Conservation (phyloP, 2,329 filamentous ascomycete genomes). For the Penicillium sp. region DNA sequence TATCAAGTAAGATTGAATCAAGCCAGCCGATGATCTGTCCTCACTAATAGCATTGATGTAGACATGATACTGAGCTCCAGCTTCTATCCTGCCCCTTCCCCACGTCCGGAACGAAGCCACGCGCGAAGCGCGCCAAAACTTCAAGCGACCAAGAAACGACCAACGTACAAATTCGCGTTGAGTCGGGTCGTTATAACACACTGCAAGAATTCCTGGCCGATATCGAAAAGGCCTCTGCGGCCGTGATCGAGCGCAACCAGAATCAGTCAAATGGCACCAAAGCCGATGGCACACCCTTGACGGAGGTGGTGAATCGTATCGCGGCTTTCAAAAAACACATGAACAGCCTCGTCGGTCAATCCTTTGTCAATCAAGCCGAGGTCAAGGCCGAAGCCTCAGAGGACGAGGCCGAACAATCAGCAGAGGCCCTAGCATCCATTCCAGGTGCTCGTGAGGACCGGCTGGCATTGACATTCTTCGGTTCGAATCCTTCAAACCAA, state of each 20-base stretch:
- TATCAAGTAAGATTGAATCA: conserved; percentile 34
- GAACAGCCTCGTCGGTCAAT: conserved; percentile 64
- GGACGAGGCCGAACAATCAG: conserved; percentile 41
- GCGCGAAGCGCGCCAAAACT: conserved; percentile 49
- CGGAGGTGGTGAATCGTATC: conserved; percentile 51
- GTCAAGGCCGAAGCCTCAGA: conserved; percentile 41
- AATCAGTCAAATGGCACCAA: conserved; percentile 33
- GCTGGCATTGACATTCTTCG: conserved; percentile 74
- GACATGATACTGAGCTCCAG: conserved; percentile 50
- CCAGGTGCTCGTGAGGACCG: conserved; percentile 54
- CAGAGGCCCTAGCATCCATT: conserved; percentile 39
- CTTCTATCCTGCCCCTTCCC: conserved; percentile 47
- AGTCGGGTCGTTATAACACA: conserved; percentile 43
- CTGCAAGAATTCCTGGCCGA: conserved; percentile 49
- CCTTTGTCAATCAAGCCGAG: conserved; percentile 54
- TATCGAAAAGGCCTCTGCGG: conserved; percentile 45
- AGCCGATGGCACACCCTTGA: conserved; percentile 34
- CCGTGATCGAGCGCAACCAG: conserved; percentile 44
- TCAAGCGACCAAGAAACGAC: conserved; percentile 40
- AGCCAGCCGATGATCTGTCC: neutral
- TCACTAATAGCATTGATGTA: conserved; percentile 33
- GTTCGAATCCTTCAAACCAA: conserved; percentile 73
- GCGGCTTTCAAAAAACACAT: conserved; percentile 65
- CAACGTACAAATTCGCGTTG: conserved; percentile 46
- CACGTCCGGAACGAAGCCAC: conserved; percentile 43